Conservation (phyloP, 257 asterid species). For the Solanum bulbocastanum region DNA sequence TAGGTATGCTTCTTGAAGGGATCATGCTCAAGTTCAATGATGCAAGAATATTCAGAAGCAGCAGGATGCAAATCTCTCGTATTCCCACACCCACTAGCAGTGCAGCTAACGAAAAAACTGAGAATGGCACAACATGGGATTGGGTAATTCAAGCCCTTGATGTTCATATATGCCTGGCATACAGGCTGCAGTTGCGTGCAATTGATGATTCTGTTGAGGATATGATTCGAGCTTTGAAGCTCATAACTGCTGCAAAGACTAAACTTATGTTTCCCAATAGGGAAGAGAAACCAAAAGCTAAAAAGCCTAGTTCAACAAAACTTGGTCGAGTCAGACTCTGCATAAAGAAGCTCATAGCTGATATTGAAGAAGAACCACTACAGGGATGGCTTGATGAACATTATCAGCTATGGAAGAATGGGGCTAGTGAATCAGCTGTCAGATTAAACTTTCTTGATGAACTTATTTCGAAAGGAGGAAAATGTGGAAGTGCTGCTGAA, state of each 20-base stretch:
- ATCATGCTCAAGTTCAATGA: slow-evolving; percentile 54
- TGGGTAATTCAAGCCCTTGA: slow-evolving; percentile 99
- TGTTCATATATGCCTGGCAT: slow-evolving; percentile 87
- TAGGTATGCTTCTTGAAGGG: slow-evolving; percentile 97
- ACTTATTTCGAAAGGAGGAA: slow-evolving; percentile 41
- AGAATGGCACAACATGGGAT: slow-evolving; percentile 66
- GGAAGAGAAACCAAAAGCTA: slow-evolving; percentile 68
- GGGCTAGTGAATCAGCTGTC: slow-evolving; percentile 89
- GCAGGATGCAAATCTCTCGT: slow-evolving; percentile 99
- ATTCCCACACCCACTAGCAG: slow-evolving; percentile 61
- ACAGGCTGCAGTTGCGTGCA: slow-evolving; percentile 90
- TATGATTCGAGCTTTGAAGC: slow-evolving; percentile 90
- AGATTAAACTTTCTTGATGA: slow-evolving; percentile 90
- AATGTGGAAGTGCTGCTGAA: slow-evolving; percentile 37
- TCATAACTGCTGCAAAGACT: slow-evolving; percentile 75
- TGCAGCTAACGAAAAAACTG: slow-evolving; percentile 45
- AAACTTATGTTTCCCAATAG: slow-evolving; percentile 49
- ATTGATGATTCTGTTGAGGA: slow-evolving; percentile 96
- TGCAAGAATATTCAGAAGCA: slow-evolving; percentile 77
- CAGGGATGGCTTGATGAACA: slow-evolving; percentile 99
- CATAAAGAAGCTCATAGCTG: slow-evolving; percentile 74
- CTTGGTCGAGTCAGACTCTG: slow-evolving; percentile 65
- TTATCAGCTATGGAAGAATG: slow-evolving; percentile 75
- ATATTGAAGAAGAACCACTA: slow-evolving; percentile 95
- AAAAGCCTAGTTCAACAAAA: slow-evolving; percentile 62